These are phyloP conservation scores for Pyricularia pennisetigena DNA, from an alignment of 2,329 filamentous ascomycete genomes.

Conservation along the genomic window DNA sequence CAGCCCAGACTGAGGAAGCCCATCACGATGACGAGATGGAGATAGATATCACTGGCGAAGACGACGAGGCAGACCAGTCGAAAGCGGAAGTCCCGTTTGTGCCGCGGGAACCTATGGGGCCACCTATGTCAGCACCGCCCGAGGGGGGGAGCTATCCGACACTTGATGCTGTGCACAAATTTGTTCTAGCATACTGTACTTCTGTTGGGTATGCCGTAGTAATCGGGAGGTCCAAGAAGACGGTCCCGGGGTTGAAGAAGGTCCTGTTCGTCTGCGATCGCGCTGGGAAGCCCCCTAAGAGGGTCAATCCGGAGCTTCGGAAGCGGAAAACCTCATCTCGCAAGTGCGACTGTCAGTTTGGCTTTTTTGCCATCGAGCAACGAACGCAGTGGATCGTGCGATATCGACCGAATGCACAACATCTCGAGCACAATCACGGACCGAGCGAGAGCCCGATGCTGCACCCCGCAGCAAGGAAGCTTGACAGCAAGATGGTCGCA, in stretches of 20 bases:
- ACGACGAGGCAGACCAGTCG: constrained; percentile 29
- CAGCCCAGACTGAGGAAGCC: constrained; percentile 16
- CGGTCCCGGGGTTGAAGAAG: constrained; percentile 56
- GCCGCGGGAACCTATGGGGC: constrained; percentile 43
- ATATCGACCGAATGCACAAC: constrained; percentile 48
- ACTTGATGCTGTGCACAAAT: constrained; percentile 54
- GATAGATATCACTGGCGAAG: constrained; percentile 26
- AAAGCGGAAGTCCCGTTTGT: constrained; percentile 41
- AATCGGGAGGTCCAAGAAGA: constrained; percentile 59
- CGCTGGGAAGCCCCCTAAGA: constrained; percentile 50
- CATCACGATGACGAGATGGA: constrained; percentile 41
- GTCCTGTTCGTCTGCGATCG: constrained; percentile 59
- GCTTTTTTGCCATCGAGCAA: constrained; percentile 61
- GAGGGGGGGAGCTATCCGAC: constrained; percentile 56
- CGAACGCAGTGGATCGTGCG: constrained; percentile 57
- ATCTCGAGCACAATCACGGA: constrained; percentile 54
- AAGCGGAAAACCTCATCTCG: constrained; percentile 59
- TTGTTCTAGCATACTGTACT: constrained; percentile 54
- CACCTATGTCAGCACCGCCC: constrained; percentile 52
- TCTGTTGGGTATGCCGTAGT: constrained; percentile 60
- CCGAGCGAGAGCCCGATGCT: constrained; percentile 58
- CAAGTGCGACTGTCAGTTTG: constrained; percentile 59
- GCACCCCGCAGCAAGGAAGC: constrained; percentile 54
- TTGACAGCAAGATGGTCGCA: constrained; percentile 59
- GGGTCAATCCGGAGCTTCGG: constrained; percentile 53